Conservation (phyloP, 2,329 filamentous ascomycete genomes). For the Diaporthe capsici region DNA sequence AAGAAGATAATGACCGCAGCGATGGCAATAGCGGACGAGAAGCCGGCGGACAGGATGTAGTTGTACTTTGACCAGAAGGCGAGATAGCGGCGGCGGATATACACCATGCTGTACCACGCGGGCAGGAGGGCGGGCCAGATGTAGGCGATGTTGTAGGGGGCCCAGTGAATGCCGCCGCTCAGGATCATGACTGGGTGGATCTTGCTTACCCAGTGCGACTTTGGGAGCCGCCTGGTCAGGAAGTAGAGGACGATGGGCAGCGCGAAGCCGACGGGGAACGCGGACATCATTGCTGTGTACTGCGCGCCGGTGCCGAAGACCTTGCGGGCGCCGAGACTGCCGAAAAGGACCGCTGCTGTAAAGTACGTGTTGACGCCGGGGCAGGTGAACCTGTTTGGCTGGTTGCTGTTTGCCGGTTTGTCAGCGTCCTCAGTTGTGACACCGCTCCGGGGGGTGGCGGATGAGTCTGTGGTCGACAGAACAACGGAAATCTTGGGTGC, state of each 20-base stretch:
- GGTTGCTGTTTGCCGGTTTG: background rate
- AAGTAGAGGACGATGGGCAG: slow-evolving; percentile 49
- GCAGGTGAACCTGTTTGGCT: background rate
- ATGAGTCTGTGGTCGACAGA: slow-evolving; percentile 47
- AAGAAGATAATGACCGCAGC: slow-evolving; percentile 68
- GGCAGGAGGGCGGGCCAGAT: slow-evolving; percentile 56
- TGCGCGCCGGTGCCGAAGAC: slow-evolving; percentile 61
- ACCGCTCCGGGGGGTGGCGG: background rate
- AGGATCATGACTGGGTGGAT: slow-evolving; percentile 64
- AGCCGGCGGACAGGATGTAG: slow-evolving; percentile 67
- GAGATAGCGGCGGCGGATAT: slow-evolving; percentile 59
- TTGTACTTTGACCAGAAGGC: slow-evolving; percentile 68
- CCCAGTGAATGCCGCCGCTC: slow-evolving; percentile 62
- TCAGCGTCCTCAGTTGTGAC: background rate
- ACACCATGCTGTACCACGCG: slow-evolving; percentile 64
- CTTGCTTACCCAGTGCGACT: slow-evolving; percentile 53
- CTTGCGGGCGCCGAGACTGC: slow-evolving; percentile 64
- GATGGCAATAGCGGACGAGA: slow-evolving; percentile 65
- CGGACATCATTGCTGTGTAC: slow-evolving; percentile 63
- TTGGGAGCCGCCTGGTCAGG: slow-evolving; percentile 34
- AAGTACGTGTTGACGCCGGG: slow-evolving; percentile 67
- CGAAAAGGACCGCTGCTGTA: slow-evolving; percentile 69
- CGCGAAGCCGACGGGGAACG: slow-evolving; percentile 64
- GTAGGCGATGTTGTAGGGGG: slow-evolving; percentile 65
- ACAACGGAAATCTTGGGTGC: slow-evolving; percentile 54